A percentile compares a stretch with the other conserved stretches of the same genome.
Conservation (phyloP, 306 rosid species). For the Lablab purpureus region DNA sequence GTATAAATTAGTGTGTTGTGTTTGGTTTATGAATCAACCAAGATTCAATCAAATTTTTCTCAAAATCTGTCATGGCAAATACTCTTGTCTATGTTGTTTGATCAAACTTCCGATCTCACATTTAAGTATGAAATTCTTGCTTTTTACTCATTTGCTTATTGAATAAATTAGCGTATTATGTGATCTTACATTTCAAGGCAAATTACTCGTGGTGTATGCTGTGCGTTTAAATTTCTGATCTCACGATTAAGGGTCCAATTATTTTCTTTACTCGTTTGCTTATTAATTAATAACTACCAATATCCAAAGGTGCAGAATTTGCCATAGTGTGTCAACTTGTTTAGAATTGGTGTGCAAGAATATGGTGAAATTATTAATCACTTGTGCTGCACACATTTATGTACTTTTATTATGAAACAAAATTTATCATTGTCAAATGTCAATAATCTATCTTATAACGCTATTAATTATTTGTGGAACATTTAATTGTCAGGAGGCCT, state of each 20-base stretch:
- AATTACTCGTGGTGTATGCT: background rate
- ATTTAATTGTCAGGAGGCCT: too few relatives aligned
- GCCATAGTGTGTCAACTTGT: too few relatives aligned
- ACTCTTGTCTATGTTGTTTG: background rate
- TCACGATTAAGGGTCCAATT: background rate
- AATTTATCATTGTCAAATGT: too few relatives aligned
- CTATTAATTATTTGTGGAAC: too few relatives aligned
- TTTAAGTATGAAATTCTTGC: background rate
- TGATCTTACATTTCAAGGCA: background rate
- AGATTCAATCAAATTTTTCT: constrained; percentile 4
- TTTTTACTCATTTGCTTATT: background rate
- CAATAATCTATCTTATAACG: too few relatives aligned
- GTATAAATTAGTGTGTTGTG: background rate
- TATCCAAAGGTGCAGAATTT: too few relatives aligned
- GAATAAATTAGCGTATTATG: too few relatives aligned
- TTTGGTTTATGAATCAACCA: constrained; percentile 8
- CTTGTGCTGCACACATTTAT: too few relatives aligned
- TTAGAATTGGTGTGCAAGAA: too few relatives aligned
- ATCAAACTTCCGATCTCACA: constrained; percentile 24
- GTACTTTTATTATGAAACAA: too few relatives aligned
- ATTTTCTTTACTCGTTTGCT: background rate
- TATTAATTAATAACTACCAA: background rate
- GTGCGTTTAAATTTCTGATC: background rate
- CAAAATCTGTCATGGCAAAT: background rate
- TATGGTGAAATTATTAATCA: too few relatives aligned